Evolutionary conservation across 169 alveolate species (phyloP).

Genomic region (Eimeria falciformis): DNA sequence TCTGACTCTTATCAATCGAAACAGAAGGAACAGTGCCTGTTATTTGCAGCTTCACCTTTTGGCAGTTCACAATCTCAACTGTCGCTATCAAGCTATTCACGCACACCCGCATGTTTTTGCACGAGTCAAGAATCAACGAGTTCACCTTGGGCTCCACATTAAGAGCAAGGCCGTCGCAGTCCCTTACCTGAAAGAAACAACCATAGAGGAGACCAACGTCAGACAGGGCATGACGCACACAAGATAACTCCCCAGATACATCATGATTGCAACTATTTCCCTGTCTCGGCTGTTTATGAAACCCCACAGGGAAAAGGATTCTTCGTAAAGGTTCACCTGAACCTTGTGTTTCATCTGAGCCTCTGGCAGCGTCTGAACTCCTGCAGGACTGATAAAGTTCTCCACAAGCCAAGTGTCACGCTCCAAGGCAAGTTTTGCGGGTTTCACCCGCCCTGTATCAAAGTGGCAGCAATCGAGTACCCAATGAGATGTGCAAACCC

Average conservation of each 20-base stretch:
- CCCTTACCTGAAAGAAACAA: conserved; percentile 33
- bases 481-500: no score
- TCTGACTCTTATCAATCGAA: conserved; percentile 83
- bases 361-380: not conserved
- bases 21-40: conserved; percentile 80
- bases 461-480: not conserved
- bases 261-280: not conserved
- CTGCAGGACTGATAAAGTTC: conserved; percentile 30
- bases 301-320: not conserved
- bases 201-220: no score
- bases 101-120: conserved; percentile 65
- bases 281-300: not conserved
- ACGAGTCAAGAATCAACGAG: conserved; percentile 61
- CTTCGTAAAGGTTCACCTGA: conserved; percentile 22
- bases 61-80: conserved; percentile 81
- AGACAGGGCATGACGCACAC: not conserved
- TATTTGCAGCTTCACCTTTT: conserved; percentile 81
- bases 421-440: conserved; percentile 50
- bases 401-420: conserved; percentile 77
- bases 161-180: conserved; percentile 52
- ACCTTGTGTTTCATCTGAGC: conserved; percentile 72
- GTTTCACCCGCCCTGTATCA: not conserved
- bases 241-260: not conserved
- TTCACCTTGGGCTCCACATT: conserved; percentile 70
- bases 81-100: conserved; percentile 79